These are phyloP conservation scores for Oenanthe javanica DNA, from an alignment of 140 eudicot genomes.

Conservation along the genomic window DNA sequence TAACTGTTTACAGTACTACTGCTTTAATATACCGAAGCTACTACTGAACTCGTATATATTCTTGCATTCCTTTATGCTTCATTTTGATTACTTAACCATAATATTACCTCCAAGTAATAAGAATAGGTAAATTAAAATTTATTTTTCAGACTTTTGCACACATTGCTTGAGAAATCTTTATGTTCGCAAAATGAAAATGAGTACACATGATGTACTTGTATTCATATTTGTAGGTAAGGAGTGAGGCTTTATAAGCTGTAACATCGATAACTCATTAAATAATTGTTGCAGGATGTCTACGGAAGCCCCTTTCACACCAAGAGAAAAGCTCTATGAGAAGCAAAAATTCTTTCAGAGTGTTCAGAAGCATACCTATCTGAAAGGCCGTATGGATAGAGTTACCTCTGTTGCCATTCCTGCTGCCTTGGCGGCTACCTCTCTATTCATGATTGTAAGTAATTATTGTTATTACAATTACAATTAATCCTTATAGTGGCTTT, in stretches of 20 bases:
- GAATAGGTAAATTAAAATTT: background rate
- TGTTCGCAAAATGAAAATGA: background rate
- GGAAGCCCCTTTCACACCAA: conserved; percentile 74
- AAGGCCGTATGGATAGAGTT: conserved; percentile 57
- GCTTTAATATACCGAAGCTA: too few relatives aligned
- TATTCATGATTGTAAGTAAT: conserved; percentile 62
- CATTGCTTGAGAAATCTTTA: background rate
- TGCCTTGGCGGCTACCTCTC: conserved; percentile 56
- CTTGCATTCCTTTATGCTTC: too few relatives aligned
- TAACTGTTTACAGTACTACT: background rate
- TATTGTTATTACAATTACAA: background rate
- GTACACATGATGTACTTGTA: background rate
- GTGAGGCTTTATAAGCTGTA: background rate
- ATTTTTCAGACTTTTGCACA: background rate
- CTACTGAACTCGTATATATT: too few relatives aligned
- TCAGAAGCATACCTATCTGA: conserved; percentile 74
- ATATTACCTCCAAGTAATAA: too few relatives aligned
- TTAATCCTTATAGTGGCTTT: background rate
- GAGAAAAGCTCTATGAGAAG: conserved; percentile 73
- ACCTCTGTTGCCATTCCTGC: conserved; percentile 86
- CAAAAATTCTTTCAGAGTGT: conserved; percentile 61
- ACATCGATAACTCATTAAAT: background rate
- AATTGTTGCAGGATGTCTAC: conserved; percentile 58
- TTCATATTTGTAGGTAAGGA: background rate
- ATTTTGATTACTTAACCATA: too few relatives aligned